Base-by-base conservation (phyloP, 225 moss, liverwort and hornwort genomes). In the Asterella californica region DNA sequence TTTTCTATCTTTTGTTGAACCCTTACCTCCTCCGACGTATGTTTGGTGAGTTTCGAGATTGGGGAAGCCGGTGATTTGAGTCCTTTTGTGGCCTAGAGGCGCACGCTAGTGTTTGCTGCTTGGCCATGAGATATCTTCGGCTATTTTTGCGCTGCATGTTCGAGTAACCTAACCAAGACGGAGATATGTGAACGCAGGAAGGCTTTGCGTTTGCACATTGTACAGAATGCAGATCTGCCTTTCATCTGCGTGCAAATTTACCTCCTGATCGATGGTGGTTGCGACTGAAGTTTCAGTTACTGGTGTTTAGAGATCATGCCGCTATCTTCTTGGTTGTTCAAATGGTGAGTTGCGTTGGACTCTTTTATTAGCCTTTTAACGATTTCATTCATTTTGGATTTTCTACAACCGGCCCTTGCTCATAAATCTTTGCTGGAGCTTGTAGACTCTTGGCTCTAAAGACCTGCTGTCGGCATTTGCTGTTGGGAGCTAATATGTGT, bases 181-280 rank as follows among this genome's bases (percentile, higher is more conserved):
- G 32, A 19, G 37, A 48, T 42, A 9, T 78, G n/a, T 85, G 85
- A 55, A 32, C 87, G 87, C 89, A 94, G 91, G 92, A 94, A 90
- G 94, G 94, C 70, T 94, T 94, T 87, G 92, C 94, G 75, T 94
- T 94, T 90, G 94, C 92, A 75, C 91, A 94, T 76, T 94, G 94
- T 88, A 89, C 91, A 88, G 94, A 94, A 90, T 94, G 94, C 88
- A 91, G 92, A 84, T 83, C 94, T 75, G 70, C 88, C 63, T 94
- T 94, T 81, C 81, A 90, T 86, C 88, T 94, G 82, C 89, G 91
- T 80, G 89, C 94, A 32, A 92, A 89, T 82, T 85, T 92, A 85
- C 92, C 92, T 71, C 88, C 94, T 22, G 91, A 92, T 81, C 90
- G 92, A 79, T 94, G 92, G 94, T 92, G 94, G 94, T 83, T 94